These are phyloP conservation scores for Sporothrix phasma DNA, from an alignment of 2,329 filamentous ascomycete species.

Conservation along the genomic window DNA sequence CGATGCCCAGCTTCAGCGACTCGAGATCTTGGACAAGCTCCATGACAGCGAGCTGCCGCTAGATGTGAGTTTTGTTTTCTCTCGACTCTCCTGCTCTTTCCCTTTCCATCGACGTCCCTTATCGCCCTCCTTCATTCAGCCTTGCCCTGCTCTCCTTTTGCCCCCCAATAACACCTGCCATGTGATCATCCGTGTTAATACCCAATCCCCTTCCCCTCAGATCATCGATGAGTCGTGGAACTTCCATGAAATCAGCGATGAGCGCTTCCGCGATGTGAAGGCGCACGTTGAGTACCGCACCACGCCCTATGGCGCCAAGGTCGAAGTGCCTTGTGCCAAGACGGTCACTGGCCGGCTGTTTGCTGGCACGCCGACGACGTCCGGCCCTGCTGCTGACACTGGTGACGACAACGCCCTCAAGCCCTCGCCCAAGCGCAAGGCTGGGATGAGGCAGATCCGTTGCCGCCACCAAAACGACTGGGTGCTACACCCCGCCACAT, in stretches of 20 bases:
- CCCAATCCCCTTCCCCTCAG: conserved; percentile 18
- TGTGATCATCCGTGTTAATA: conserved; percentile 19
- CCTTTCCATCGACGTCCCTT: not conserved
- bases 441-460: conserved; percentile 39
- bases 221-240: conserved; percentile 18
- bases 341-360: conserved; percentile 17
- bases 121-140: conserved; percentile 1
- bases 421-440: conserved; percentile 37
- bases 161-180: not conserved
- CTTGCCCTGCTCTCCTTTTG: not conserved
- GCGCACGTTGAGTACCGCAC: conserved; percentile 19
- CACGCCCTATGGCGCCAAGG: conserved; percentile 21
- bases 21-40: conserved; percentile 37
- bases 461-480: conserved; percentile 39
- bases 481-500: conserved; percentile 31
- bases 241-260: conserved; percentile 18
- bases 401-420: not conserved
- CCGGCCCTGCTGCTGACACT: not conserved
- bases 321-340: conserved; percentile 27
- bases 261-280: conserved; percentile 17
- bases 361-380: not conserved
- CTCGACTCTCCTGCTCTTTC: not conserved
- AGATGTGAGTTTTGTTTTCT: conserved; percentile 35
- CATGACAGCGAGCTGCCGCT: conserved; percentile 35
- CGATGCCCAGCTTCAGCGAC: conserved; percentile 36